A percentile compares a stretch with the other conserved stretches of the same genome.
Evolutionary conservation across 2,329 filamentous ascomycete species (phyloP).

Genomic region (Trichoderma sp.): DNA sequence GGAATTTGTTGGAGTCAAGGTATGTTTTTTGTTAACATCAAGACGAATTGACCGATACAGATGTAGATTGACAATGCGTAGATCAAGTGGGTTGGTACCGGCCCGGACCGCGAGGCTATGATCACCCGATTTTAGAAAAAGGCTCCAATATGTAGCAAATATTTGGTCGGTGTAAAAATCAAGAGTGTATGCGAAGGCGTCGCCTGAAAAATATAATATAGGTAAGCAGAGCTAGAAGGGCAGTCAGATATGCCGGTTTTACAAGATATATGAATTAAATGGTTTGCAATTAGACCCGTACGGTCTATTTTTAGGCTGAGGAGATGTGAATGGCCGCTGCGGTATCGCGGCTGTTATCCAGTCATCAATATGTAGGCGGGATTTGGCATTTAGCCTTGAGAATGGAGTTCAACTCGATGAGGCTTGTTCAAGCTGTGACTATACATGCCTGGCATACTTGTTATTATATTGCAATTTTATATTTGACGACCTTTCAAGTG

Average conservation of each 20-base stretch:
- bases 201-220: not conserved
- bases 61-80: slow-evolving; percentile 26
- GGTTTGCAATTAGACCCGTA: not conserved
- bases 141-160: not conserved
- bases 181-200: not conserved
- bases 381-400: not conserved
- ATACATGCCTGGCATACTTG: not conserved
- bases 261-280: not conserved
- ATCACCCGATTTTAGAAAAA: slow-evolving; percentile 45
- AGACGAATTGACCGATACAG: not conserved
- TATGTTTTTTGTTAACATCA: not conserved
- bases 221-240: slow-evolving; percentile 8
- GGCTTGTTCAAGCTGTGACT: not conserved
- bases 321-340: not conserved
- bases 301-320: not conserved
- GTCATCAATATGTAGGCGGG: too few relatives aligned
- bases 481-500: too few relatives aligned
- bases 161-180: not conserved
- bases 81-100: slow-evolving; percentile 68
- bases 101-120: slow-evolving; percentile 67
- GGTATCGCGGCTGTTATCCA: not conserved
- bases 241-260: not conserved
- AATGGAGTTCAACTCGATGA: not conserved
- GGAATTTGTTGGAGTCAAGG: slow-evolving; percentile 17
- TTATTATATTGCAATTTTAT: not conserved